Conservation (phyloP, 225 moss, liverwort and hornwort species). For the Bryoerythrophyllum caledonicum region DNA sequence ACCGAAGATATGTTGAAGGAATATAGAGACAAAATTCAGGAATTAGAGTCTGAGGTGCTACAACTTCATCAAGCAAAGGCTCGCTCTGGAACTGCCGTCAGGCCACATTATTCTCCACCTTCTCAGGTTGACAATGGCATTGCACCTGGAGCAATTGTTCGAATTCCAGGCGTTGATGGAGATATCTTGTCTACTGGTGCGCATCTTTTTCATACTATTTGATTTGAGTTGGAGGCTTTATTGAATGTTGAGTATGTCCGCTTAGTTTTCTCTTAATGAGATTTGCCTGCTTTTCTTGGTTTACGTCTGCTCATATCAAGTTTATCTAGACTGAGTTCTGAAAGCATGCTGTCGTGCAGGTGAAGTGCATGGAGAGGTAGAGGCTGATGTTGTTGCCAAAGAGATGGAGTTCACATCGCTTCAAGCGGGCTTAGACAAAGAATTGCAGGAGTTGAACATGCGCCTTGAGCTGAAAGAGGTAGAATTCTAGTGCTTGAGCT, state of each 20-base stretch:
- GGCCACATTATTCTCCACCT: conserved; percentile 41
- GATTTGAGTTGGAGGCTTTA: not conserved
- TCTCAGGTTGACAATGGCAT: conserved; percentile 42
- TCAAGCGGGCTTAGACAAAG: conserved; percentile 75
- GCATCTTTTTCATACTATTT: not conserved
- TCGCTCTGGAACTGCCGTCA: conserved; percentile 19
- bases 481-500: too few relatives aligned
- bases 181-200: conserved; percentile 34
- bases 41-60: conserved; percentile 63
- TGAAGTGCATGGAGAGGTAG: conserved; percentile 47
- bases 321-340: too few relatives aligned
- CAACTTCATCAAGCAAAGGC: conserved; percentile 43
- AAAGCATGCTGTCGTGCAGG: conserved; percentile 25
- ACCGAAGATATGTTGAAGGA: conserved; percentile 60
- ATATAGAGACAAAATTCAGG: conserved; percentile 61
- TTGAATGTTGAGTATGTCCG: not conserved
- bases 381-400: conserved; percentile 75
- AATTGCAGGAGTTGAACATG: conserved; percentile 80
- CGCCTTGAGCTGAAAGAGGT: conserved; percentile 90
- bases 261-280: too few relatives aligned
- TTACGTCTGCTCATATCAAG: not conserved
- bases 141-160: conserved; percentile 29
- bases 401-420: conserved; percentile 72
- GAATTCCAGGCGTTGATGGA: conserved; percentile 37
- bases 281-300: too few relatives aligned